Percentiles rank a stretch among this genome's conserved stretches.
Evolutionary conservation across 768 basidiomycete species (phyloP).

Genomic region (Naganishia vishniacii): DNA sequence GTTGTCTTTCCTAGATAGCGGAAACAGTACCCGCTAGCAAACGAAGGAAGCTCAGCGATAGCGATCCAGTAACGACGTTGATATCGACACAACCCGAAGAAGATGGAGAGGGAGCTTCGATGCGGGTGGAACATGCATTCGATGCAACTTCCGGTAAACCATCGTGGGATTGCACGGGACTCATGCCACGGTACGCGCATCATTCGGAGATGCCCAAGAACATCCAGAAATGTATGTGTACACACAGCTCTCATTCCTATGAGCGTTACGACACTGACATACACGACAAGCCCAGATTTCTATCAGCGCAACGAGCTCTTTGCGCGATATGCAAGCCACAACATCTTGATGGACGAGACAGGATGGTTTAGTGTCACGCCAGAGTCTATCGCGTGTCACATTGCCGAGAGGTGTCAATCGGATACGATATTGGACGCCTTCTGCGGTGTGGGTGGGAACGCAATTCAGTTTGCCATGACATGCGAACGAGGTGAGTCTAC

Average conservation of each 20-base stretch:
- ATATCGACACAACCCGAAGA: not conserved
- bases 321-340: constrained; percentile 65
- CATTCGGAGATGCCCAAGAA: constrained; percentile 63
- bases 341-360: constrained; percentile 77
- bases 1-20: not conserved
- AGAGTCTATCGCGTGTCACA: constrained; percentile 82
- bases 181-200: constrained; percentile 64
- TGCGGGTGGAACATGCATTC: not conserved
- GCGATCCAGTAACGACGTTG: not conserved
- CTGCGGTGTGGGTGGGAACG: constrained; percentile 95
- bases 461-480: constrained; percentile 92
- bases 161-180: constrained; percentile 60
- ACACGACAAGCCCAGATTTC: too few relatives aligned
- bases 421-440: constrained; percentile 64
- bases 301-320: constrained; percentile 75
- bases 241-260: too few relatives aligned
- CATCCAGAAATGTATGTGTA: constrained; percentile 70
- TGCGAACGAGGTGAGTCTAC: constrained; percentile 75
- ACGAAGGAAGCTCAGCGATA: constrained; percentile 1
- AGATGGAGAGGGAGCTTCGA: not conserved
- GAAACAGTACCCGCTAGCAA: not conserved
- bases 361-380: constrained; percentile 99
- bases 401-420: constrained; percentile 73
- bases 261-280: too few relatives aligned
- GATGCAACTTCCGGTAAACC: not conserved